Conservation (phyloP, 768 basidiomycete species). For the Pisolithus marmoratus region DNA sequence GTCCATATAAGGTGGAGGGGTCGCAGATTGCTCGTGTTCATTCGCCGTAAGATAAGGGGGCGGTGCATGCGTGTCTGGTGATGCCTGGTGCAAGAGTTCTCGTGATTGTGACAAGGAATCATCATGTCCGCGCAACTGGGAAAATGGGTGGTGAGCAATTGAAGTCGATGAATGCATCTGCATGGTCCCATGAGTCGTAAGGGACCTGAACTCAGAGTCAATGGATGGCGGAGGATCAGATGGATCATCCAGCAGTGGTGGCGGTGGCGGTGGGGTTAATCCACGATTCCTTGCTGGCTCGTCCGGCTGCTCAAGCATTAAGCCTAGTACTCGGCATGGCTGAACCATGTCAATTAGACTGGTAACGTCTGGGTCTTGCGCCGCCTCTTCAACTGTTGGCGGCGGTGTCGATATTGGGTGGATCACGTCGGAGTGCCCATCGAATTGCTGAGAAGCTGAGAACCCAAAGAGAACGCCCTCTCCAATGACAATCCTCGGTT, state of each 20-base stretch:
- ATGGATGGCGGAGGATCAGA: constrained; percentile 86
- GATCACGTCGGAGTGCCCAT: constrained; percentile 70
- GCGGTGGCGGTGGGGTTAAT: constrained; percentile 62
- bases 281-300: constrained; percentile 29
- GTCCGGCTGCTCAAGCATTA: constrained; percentile 51
- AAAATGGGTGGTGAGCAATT: constrained; percentile 27
- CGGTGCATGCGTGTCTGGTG: constrained; percentile 57
- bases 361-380: constrained; percentile 64
- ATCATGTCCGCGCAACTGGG: constrained; percentile 22
- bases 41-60: constrained; percentile 64
- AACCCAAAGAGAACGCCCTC: constrained; percentile 83
- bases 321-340: constrained; percentile 51
- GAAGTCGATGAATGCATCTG: constrained; percentile 21
- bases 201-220: constrained; percentile 65
- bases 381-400: constrained; percentile 70
- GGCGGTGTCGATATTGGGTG: constrained; percentile 64
- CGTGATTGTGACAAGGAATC: constrained; percentile 28
- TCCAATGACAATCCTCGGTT: constrained; percentile 45
- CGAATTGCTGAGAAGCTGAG: constrained; percentile 63
- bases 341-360: constrained; percentile 54
- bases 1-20: constrained; percentile 63
- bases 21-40: constrained; percentile 47
- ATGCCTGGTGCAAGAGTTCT: constrained; percentile 29
- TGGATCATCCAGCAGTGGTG: constrained; percentile 80
- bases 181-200: constrained; percentile 13